phyloP scores from a whole-genome alignment of 2,329 filamentous ascomycete genomes.

The Xylariales sp. region DNA sequence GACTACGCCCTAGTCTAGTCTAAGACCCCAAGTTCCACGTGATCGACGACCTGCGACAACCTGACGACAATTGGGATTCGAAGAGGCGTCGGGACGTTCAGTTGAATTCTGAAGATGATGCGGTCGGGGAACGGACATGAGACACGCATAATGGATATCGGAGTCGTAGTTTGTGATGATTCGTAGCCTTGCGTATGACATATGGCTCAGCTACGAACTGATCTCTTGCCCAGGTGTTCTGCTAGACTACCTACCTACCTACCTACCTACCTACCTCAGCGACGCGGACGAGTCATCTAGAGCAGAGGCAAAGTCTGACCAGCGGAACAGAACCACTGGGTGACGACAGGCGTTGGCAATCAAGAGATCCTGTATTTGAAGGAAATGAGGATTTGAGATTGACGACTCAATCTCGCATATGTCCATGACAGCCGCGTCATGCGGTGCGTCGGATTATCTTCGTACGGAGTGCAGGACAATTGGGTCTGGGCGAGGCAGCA shows the following conservation, averaged over 20 bases:
- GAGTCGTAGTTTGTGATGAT: too few relatives aligned
- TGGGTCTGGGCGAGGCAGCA: not conserved
- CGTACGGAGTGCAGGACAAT: too few relatives aligned
- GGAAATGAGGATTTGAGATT: conserved; percentile 4
- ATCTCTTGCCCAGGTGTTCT: too few relatives aligned
- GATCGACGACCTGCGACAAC: conserved; percentile 4
- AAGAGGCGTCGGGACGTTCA: not conserved
- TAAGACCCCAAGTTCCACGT: too few relatives aligned
- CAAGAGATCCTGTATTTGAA: not conserved
- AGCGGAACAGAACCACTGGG: not conserved
- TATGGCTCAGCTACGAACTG: too few relatives aligned
- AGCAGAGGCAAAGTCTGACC: not conserved
- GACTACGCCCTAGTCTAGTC: too few relatives aligned
- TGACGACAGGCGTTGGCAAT: not conserved
- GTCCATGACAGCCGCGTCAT: conserved; percentile 5
- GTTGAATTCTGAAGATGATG: not conserved
- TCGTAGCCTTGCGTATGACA: too few relatives aligned
- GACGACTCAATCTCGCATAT: not conserved
- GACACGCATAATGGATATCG: too few relatives aligned
- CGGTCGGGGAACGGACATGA: too few relatives aligned
- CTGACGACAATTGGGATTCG: not conserved
- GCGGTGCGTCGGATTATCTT: not conserved
- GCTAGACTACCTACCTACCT: too few relatives aligned
- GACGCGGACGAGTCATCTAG: too few relatives aligned
- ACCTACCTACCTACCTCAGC: too few relatives aligned